Conservation (phyloP, 2,329 filamentous ascomycete genomes). For the Nakataea oryzae region DNA sequence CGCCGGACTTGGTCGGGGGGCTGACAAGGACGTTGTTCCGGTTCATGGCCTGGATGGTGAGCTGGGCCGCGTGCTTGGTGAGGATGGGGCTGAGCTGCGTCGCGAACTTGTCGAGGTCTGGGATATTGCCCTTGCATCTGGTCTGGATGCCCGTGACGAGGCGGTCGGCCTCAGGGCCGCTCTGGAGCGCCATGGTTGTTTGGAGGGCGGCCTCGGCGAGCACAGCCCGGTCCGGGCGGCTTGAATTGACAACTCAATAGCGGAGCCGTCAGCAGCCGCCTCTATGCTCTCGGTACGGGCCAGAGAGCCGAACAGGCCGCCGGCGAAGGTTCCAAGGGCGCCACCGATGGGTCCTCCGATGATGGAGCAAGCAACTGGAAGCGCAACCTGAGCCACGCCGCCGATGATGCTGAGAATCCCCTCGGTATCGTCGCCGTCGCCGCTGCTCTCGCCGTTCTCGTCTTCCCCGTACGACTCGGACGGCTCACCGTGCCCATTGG, state of each 20-base stretch:
- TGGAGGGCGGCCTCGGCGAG: slow-evolving; percentile 13
- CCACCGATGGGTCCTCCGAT: background rate
- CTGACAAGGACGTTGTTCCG: background rate
- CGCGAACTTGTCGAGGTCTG: slow-evolving; percentile 2
- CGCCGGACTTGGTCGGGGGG: background rate
- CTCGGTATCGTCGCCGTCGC: too few relatives aligned
- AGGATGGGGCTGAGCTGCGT: background rate
- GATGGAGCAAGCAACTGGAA: background rate
- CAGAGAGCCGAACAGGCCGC: background rate
- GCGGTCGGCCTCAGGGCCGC: slow-evolving; percentile 2
- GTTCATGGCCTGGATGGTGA: background rate
- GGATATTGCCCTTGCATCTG: slow-evolving; percentile 5
- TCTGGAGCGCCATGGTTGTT: slow-evolving; percentile 7
- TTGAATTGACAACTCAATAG: background rate
- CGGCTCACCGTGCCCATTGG: background rate
- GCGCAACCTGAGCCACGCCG: too few relatives aligned
- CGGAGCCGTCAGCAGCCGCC: background rate
- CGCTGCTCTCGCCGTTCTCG: too few relatives aligned
- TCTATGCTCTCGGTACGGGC: background rate
- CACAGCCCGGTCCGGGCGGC: slow-evolving; percentile 11
- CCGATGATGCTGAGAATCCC: too few relatives aligned
- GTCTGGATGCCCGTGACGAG: slow-evolving; percentile 8
- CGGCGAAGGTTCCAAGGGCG: background rate
- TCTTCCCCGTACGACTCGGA: too few relatives aligned
- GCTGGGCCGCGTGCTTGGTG: background rate